Evolutionary conservation across 1,139 yeast species (phyloP), one percentile per base, ranked within the genome.

Genomic region (Meyerozyma guilliermondii): DNA sequence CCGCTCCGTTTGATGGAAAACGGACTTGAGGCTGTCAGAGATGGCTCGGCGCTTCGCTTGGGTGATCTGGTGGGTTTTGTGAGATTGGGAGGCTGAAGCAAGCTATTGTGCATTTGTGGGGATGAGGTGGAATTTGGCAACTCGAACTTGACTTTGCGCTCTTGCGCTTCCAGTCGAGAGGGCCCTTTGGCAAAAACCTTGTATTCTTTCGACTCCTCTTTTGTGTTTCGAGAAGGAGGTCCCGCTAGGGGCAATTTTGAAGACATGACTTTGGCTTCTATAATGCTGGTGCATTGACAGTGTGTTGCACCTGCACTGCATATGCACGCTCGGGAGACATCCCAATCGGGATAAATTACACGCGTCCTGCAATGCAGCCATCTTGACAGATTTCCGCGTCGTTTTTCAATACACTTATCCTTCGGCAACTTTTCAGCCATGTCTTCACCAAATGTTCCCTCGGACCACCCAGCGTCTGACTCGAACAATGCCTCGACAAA

Each of bases 1-100:
- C 74, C 74, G 40, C 71, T 65, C 44, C 63, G 56, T 46, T 66
- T 58, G 17, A 62, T 51, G 2, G 70, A 63, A 35, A 50, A 37
- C 6, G 50, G 50, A 26, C 42, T 29, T 13, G 47, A 33, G 14
- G 42, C 30, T 24, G 28, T 41, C 17, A 26, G 31, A 5, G 33
- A 29, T 14, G 18, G 9, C 10, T 13, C 16, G 9, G 11, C 20
- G 5, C 24, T 33, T 38, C 38, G n/a, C 28, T 20, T 27, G 10
- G 38, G 31, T 35, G 36, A 34, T 11, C 40, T 8, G 33, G 39
- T 10, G 18, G 36, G 36, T 33, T 33, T 17, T 11, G 24, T 18
- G 16, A 33, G 16, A 17, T 33, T 23, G n/a, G 36, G 36, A 33
- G 24, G 16, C 24, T 33, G 23, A 33, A 33, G 34, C 24, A 20